Evolutionary conservation across 306 rosid species (phyloP), one percentile per base, ranked within the genome.

Genomic region (Corylus avellana): DNA sequence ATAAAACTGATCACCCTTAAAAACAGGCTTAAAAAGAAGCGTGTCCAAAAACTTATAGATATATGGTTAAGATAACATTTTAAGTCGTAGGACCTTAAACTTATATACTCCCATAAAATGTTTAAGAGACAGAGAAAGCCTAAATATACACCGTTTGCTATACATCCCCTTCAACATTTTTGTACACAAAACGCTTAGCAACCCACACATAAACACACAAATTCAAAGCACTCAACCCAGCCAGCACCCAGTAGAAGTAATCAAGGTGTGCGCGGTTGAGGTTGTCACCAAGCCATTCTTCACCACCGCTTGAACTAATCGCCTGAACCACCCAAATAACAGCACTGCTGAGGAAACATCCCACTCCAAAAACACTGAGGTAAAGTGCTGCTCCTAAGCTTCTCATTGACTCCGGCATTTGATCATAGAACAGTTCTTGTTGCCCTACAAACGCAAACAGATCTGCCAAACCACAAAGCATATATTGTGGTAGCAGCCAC

Each of bases 401-500:
- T 42, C 46, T 42, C 46, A 42, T 42, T 5, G 46, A 42, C 46
- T 42, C 46, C 7, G 46, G 46, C 46, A 42, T 42, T 42, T 42
- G 46, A 5, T 42, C 46, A 2, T 87, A 82, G 67, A 87, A 80
- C 49, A 85, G 51, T 18, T 83, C 78, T 59, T 85, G 88, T 2
- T 82, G 82, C 18, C 88, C 89, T 8, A 85, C 50, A 1, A 74
- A 2, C 0, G 87, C 22, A 55, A 85, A 82, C 0, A 79, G 62
- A 1, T 82, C 78, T 0, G 84, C 44, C 44, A 78, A 56, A 1
- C 88, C 85, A 0, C 72, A 70, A 2, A 82, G 3, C 12, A 85
- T 22, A 51, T 75, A 87, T 25, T 87, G 90, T n/a, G 87, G 91
- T 47, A 87, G 81, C 17, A 82, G n/a, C 88, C 91, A 87, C 87